phyloP scores from a whole-genome alignment of 2,329 filamentous ascomycete species.

The Aspergillus proliferans region DNA sequence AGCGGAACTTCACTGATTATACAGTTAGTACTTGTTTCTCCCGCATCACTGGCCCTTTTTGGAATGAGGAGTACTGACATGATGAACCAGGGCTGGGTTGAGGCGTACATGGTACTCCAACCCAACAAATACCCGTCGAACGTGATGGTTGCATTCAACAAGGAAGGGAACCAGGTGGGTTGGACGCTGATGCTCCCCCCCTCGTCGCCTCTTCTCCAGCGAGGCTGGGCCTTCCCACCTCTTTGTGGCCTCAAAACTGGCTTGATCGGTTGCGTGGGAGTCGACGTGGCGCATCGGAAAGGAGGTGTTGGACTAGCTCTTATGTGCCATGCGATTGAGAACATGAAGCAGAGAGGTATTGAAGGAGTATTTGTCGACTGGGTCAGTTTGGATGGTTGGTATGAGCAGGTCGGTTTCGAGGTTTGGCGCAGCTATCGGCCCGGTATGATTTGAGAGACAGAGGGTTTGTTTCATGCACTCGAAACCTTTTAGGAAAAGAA shows the following conservation, averaged over 20 bases:
- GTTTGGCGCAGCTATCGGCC: constrained; percentile 36
- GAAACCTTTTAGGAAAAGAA: not conserved
- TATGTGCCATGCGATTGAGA: constrained; percentile 38
- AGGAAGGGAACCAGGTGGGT: constrained; percentile 33
- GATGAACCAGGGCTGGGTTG: constrained; percentile 34
- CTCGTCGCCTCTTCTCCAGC: constrained; percentile 22
- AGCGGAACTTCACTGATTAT: constrained; percentile 30
- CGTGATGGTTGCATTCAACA: constrained; percentile 39
- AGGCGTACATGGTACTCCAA: constrained; percentile 33
- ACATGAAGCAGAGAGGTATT: constrained; percentile 37
- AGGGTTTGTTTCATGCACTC: not conserved
- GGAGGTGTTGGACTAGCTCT: constrained; percentile 39
- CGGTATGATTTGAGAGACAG: constrained; percentile 15
- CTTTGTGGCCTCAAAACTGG: constrained; percentile 37
- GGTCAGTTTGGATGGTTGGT: constrained; percentile 39
- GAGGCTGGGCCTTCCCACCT: constrained; percentile 36
- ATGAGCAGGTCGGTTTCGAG: constrained; percentile 40
- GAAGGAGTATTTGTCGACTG: constrained; percentile 43
- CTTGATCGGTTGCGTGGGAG: constrained; percentile 41
- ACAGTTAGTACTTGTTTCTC: not conserved
- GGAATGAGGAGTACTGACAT: not conserved
- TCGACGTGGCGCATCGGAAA: constrained; percentile 32
- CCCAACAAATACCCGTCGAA: constrained; percentile 31
- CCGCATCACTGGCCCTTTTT: not conserved
- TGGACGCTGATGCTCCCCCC: constrained; percentile 43